Evolutionary conservation across 2,329 filamentous ascomycete species (phyloP).

Genomic region (Aspergillus transmontanensis): DNA sequence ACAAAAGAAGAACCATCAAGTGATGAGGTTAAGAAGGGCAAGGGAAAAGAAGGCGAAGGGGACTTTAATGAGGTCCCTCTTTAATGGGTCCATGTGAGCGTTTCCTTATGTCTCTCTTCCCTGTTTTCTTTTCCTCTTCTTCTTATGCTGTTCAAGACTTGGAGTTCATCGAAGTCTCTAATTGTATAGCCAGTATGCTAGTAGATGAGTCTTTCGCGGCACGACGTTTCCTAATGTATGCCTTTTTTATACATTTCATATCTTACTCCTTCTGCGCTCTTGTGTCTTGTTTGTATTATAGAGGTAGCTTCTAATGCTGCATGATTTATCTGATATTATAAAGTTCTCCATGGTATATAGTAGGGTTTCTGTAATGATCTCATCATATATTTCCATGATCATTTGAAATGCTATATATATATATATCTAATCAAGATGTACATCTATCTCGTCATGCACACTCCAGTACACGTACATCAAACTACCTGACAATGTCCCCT

Average conservation of each 20-base stretch:
- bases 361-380: neutral
- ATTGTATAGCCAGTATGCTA: constrained; percentile 8
- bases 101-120: constrained; percentile 18
- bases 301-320: constrained; percentile 12
- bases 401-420: neutral
- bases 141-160: constrained; percentile 16
- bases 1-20: constrained; percentile 23
- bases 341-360: neutral
- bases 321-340: neutral
- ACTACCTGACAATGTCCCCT: neutral
- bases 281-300: constrained; percentile 18
- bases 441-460: neutral
- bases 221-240: constrained; percentile 5
- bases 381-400: neutral
- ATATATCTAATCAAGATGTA: neutral
- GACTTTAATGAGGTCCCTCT: constrained; percentile 41
- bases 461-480: neutral
- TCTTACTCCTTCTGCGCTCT: neutral
- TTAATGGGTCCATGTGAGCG: constrained; percentile 18
- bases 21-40: constrained; percentile 26
- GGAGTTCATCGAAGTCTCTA: neutral
- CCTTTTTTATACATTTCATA: constrained; percentile 9
- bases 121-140: constrained; percentile 16
- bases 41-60: constrained; percentile 35
- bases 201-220: neutral